These are phyloP conservation scores for Leersia perrieri DNA, from an alignment of 176 grass and related monocot genomes.

Conservation along the genomic window DNA sequence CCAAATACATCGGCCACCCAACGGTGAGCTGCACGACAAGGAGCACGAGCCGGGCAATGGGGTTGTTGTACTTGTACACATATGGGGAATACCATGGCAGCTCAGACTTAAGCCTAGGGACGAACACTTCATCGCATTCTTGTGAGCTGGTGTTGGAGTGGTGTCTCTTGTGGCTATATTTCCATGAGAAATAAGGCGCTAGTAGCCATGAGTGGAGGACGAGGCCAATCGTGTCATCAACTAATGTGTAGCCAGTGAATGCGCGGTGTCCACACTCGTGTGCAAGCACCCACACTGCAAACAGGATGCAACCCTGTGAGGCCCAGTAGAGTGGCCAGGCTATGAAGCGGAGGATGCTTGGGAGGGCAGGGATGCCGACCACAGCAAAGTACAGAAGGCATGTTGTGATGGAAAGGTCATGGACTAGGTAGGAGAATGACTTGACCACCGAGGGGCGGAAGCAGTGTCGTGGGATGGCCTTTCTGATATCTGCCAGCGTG, in stretches of 20 bases:
- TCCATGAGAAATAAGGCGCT: constrained; percentile 95
- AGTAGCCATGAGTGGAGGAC: constrained; percentile 89
- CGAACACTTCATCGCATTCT: constrained; percentile 90
- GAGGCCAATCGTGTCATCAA: constrained; percentile 75
- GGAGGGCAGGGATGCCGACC: constrained; percentile 53
- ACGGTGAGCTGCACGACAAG: constrained; percentile 66
- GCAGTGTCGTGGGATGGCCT: constrained; percentile 87
- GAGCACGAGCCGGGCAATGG: constrained; percentile 44
- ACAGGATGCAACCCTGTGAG: constrained; percentile 65
- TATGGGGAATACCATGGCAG: constrained; percentile 53
- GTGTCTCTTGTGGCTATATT: constrained; percentile 88
- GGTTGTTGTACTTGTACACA: constrained; percentile 82
- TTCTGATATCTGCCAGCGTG: constrained; percentile 87
- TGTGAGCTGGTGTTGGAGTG: constrained; percentile 90
- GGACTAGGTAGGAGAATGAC: constrained; percentile 82
- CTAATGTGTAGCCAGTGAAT: constrained; percentile 70
- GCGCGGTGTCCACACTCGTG: too few relatives aligned
- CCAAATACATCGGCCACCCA: constrained; percentile 86
- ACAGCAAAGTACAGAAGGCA: constrained; percentile 69
- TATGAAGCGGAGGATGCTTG: too few relatives aligned
- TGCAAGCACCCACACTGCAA: too few relatives aligned
- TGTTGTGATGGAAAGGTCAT: too few relatives aligned
- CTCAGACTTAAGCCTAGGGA: constrained; percentile 61
- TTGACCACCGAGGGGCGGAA: constrained; percentile 70
- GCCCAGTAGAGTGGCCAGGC: constrained; percentile 78